Evolutionary conservation across 208 protist genomes (phyloP).

Genomic region (Trypanosoma melophagium): DNA sequence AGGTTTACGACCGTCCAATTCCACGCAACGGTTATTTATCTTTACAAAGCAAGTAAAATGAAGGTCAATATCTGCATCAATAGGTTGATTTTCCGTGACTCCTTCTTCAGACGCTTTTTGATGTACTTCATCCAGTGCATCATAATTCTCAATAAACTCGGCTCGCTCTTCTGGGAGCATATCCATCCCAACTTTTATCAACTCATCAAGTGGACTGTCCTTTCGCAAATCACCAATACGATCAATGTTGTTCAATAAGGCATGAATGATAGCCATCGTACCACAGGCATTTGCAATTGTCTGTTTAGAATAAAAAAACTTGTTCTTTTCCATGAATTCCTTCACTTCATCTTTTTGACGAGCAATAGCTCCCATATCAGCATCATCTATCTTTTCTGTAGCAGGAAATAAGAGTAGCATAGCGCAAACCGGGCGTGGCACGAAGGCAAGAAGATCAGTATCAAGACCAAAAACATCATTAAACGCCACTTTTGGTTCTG

Average conservation of each 20-base stretch:
- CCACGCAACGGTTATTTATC: constrained; percentile 83
- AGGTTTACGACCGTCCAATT: constrained; percentile 93
- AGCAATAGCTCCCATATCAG: constrained; percentile 7
- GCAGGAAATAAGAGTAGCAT: constrained; percentile 93
- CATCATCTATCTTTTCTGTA: constrained; percentile 39
- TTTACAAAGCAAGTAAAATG: constrained; percentile 95
- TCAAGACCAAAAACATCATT: constrained; percentile 92
- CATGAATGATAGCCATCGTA: constrained; percentile 93
- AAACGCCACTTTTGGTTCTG: constrained; percentile 60
- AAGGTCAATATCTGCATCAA: constrained; percentile 81
- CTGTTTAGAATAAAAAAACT: constrained; percentile 92
- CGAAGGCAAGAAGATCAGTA: constrained; percentile 86
- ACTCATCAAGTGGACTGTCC: constrained; percentile 36
- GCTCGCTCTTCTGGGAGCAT: constrained; percentile 35
- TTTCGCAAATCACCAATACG: constrained; percentile 41
- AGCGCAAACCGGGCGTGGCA: constrained; percentile 87
- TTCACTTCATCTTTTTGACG: constrained; percentile 41
- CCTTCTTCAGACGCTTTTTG: constrained; percentile 55
- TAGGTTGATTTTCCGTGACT: constrained; percentile 52
- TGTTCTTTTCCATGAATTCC: constrained; percentile 39
- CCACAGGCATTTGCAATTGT: constrained; percentile 93
- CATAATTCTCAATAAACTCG: constrained; percentile 40
- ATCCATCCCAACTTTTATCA: constrained; percentile 27
- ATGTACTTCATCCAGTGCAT: constrained; percentile 58
- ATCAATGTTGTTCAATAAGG: constrained; percentile 89